Evolutionary conservation across 2,329 filamentous ascomycete genomes (phyloP).

Genomic region (Colletotrichum endophyticum): DNA sequence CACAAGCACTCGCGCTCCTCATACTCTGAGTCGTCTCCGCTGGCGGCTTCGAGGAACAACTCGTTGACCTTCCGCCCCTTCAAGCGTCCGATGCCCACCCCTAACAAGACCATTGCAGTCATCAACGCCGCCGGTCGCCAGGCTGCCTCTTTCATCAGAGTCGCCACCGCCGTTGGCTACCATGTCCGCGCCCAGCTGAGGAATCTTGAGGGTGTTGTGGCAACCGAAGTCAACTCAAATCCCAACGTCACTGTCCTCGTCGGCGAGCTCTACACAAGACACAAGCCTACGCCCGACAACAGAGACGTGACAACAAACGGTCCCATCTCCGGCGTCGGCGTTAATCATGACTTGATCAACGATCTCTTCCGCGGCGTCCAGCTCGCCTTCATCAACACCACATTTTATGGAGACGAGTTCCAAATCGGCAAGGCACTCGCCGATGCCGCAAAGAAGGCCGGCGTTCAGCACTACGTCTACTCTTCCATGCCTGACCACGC

Average conservation of each 20-base stretch:
- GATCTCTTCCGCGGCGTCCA: conserved; percentile 84
- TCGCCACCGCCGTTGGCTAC: conserved; percentile 92
- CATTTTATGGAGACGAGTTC: conserved; percentile 94
- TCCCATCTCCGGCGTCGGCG: conserved; percentile 65
- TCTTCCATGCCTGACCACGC: conserved; percentile 97
- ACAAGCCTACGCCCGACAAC: conserved; percentile 53
- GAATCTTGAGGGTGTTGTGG: conserved; percentile 85
- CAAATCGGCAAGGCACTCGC: conserved; percentile 87
- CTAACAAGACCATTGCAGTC: conserved; percentile 84
- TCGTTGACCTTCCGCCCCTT: conserved; percentile 65
- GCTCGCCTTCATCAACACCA: conserved; percentile 96
- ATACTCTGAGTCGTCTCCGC: conserved; percentile 64
- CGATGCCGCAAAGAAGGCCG: conserved; percentile 83
- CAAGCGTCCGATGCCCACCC: conserved; percentile 63
- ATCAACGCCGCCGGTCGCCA: conserved; percentile 97
- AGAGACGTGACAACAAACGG: conserved; percentile 72
- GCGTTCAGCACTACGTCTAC: conserved; percentile 92
- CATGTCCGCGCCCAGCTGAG: conserved; percentile 90
- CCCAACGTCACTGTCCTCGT: conserved; percentile 75
- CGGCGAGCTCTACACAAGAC: conserved; percentile 67
- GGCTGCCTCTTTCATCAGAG: conserved; percentile 92
- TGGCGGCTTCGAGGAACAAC: conserved; percentile 60
- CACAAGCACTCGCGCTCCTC: conserved; percentile 68
- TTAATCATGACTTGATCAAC: conserved; percentile 75
- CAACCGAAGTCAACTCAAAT: conserved; percentile 81